Conservation (phyloP, 2,329 filamentous ascomycete genomes). For the Fusarium cicatricum region DNA sequence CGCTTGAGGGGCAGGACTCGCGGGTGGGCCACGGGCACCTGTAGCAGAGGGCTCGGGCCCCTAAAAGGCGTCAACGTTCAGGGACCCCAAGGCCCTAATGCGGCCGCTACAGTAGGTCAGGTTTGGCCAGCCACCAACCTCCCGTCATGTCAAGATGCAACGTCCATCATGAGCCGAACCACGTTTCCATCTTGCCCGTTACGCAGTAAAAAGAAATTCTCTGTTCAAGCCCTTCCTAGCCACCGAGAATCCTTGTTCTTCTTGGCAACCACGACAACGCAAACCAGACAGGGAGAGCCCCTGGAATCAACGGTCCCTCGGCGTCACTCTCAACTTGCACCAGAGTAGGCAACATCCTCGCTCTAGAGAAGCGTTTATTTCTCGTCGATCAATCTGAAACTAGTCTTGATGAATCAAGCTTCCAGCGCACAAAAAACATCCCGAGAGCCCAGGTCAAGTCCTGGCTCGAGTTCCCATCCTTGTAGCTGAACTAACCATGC, state of each 20-base stretch:
- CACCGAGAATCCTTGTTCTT: not conserved
- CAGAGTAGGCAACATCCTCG: not conserved
- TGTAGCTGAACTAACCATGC: no score
- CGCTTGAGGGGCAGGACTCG: no score
- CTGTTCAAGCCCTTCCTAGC: not conserved
- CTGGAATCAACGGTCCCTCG: not conserved
- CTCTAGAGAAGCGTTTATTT: not conserved
- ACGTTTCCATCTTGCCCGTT: conserved; percentile 6
- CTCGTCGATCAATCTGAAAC: not conserved
- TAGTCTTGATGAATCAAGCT: not conserved
- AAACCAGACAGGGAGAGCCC: conserved; percentile 1
- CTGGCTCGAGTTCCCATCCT: conserved; percentile 17
- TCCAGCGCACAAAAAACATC: conserved; percentile 19
- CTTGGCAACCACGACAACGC: conserved; percentile 4
- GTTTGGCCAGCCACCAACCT: conserved; percentile 28
- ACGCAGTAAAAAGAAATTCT: not conserved
- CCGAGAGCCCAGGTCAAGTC: conserved; percentile 31
- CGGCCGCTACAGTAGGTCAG: not conserved
- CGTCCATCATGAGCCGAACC: not conserved
- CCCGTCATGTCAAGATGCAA: not conserved
- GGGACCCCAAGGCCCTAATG: conserved; percentile 8
- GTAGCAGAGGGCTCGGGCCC: conserved; percentile 14
- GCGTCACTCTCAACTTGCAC: not conserved
- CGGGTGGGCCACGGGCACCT: conserved; percentile 17
- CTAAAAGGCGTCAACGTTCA: conserved; percentile 21